These are phyloP conservation scores for Hsuehochloa calcarea DNA, from an alignment of 176 grass and related monocot genomes.

Conservation along the genomic window DNA sequence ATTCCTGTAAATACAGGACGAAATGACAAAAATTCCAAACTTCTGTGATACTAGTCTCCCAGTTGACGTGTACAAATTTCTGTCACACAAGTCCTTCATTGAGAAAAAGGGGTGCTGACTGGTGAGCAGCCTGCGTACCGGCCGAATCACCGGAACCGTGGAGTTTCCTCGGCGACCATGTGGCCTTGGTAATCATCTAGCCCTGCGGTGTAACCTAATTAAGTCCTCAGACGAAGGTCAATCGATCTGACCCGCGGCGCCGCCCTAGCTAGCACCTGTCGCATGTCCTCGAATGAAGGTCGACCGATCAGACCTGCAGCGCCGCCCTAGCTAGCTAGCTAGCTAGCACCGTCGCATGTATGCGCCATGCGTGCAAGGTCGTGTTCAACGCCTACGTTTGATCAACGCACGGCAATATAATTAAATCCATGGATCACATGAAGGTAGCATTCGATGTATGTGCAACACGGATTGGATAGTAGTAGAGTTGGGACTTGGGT, in stretches of 20 bases:
- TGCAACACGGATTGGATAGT: no score
- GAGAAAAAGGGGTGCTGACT: neutral
- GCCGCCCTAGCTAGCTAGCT: slow-evolving; percentile 15
- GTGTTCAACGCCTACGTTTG: slow-evolving; percentile 32
- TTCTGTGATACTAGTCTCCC: neutral
- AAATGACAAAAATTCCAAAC: no score
- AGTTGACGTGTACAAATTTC: no score
- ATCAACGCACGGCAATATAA: slow-evolving; percentile 37
- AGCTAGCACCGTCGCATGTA: neutral
- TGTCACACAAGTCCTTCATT: neutral
- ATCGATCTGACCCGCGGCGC: slow-evolving; percentile 26
- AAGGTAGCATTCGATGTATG: slow-evolving; percentile 1
- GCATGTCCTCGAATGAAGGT: no score
- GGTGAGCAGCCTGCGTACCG: neutral
- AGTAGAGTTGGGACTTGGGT: no score
- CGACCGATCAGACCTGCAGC: slow-evolving; percentile 28
- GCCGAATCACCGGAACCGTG: neutral
- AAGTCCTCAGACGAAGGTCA: slow-evolving; percentile 1
- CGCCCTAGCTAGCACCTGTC: slow-evolving; percentile 16
- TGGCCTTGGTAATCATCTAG: neutral
- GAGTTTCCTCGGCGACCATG: neutral
- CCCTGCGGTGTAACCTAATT: neutral
- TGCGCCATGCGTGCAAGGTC: neutral
- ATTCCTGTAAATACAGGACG: no score
- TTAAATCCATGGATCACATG: slow-evolving; percentile 16